Evolutionary conservation across 73 alveolate genomes (phyloP).

Genomic region (Effrenium voratum): DNA sequence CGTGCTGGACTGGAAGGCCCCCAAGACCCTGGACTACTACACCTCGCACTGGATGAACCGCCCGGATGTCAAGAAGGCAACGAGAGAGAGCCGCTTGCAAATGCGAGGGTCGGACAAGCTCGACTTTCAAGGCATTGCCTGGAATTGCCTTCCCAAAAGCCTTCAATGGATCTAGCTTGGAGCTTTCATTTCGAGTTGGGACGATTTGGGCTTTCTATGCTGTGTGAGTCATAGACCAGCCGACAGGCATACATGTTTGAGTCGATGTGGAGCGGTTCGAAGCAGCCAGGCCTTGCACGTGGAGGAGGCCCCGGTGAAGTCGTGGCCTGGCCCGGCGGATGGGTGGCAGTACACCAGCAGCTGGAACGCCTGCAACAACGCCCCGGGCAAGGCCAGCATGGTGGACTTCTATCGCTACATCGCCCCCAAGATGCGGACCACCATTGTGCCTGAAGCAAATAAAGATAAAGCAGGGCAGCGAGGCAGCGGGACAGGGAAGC

Average conservation of each 20-base stretch:
- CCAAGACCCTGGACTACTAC: constrained; percentile 54
- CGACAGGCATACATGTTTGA: no score
- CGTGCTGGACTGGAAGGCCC: constrained; percentile 61
- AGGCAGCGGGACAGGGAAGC: neutral
- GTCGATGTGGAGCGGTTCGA: no score
- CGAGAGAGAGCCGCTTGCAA: no score
- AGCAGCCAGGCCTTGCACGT: constrained; percentile 55
- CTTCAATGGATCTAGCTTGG: no score
- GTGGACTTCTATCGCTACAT: constrained; percentile 75
- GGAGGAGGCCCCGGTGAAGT: constrained; percentile 65
- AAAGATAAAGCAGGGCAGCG: neutral
- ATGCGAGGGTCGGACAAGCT: no score
- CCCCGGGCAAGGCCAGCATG: constrained; percentile 69
- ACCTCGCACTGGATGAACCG: constrained; percentile 91
- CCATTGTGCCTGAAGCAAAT: neutral
- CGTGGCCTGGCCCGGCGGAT: constrained; percentile 89
- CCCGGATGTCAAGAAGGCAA: constrained; percentile 48
- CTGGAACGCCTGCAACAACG: constrained; percentile 87
- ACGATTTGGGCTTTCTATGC: no score
- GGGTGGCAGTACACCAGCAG: constrained; percentile 93
- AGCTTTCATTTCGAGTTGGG: no score
- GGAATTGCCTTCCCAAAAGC: no score
- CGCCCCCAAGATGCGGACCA: constrained; percentile 80
- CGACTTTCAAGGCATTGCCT: no score
- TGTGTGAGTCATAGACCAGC: no score